Evolutionary conservation across 306 rosid species (phyloP).

Genomic region (Medicago arabica): DNA sequence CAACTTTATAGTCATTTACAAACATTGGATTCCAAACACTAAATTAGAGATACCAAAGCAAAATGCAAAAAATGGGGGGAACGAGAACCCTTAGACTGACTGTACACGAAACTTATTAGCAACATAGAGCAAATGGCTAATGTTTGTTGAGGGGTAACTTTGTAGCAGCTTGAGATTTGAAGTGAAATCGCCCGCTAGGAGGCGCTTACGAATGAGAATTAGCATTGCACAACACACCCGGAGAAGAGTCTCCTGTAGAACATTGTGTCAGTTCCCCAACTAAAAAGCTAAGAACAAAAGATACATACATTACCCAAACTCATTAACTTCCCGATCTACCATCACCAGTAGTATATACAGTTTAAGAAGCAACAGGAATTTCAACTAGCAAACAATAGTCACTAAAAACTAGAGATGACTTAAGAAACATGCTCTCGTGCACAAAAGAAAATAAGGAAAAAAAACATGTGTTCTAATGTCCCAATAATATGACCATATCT

Average conservation of each 20-base stretch:
- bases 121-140: constrained; percentile 94
- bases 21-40: constrained; percentile 38
- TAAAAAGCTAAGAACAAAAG: constrained; percentile 3
- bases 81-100: constrained; percentile 52
- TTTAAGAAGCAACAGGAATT: constrained; percentile 20
- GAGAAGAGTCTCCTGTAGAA: constrained; percentile 85
- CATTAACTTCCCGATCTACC: constrained; percentile 6
- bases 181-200: constrained; percentile 97
- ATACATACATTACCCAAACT: constrained; percentile 27
- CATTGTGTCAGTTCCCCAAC: constrained; percentile 21
- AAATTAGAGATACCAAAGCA: constrained; percentile 34
- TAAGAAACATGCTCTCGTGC: not conserved
- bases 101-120: constrained; percentile 93
- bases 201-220: constrained; percentile 84
- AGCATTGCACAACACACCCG: constrained; percentile 98
- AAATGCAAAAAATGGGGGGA: constrained; percentile 18
- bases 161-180: constrained; percentile 95
- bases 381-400: constrained; percentile 13
- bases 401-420: not conserved
- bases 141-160: constrained; percentile 85
- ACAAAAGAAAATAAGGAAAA: not conserved
- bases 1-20: constrained; percentile 63
- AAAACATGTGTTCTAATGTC: not conserved
- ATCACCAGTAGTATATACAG: constrained; percentile 27
- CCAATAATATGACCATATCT: constrained; percentile 5